These are phyloP conservation scores for Pyricularia sp. DNA, from an alignment of 2,329 filamentous ascomycete species.

Conservation along the genomic window DNA sequence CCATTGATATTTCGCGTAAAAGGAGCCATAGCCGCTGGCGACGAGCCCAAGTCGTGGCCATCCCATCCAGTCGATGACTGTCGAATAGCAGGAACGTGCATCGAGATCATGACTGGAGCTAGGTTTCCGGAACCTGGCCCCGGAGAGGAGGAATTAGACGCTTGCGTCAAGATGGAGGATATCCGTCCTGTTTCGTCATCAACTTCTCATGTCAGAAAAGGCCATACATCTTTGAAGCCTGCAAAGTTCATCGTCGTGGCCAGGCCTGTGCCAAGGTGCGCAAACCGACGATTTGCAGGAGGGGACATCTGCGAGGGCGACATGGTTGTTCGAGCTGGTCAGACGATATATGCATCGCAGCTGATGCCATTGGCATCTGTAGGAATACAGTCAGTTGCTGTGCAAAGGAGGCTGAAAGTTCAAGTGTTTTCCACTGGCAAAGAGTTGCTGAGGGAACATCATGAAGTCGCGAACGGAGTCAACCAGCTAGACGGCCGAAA, in stretches of 20 bases:
- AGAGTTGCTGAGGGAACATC: not conserved
- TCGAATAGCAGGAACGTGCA: constrained; percentile 10
- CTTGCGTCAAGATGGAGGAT: constrained; percentile 3
- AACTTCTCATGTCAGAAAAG: not conserved
- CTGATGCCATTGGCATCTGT: not conserved
- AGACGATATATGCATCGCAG: not conserved
- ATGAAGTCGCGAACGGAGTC: not conserved
- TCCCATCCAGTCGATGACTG: not conserved
- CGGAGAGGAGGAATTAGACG: constrained; percentile 4
- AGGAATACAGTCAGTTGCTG: not conserved
- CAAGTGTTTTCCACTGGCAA: not conserved
- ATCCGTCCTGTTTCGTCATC: not conserved
- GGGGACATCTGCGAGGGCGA: not conserved
- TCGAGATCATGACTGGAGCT: constrained; percentile 22
- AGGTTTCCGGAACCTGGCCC: constrained; percentile 13
- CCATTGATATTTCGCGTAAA: not conserved
- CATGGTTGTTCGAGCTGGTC: not conserved
- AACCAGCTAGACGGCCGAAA: not conserved
- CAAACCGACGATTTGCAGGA: not conserved
- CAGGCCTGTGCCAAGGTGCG: not conserved
- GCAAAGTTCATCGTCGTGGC: not conserved
- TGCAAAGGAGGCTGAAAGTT: not conserved
- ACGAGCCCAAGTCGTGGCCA: not conserved
- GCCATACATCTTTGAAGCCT: not conserved
- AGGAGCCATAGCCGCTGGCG: not conserved